Conservation (phyloP, 495 filamentous ascomycete genomes). For the Parachaetomium inaequale region DNA sequence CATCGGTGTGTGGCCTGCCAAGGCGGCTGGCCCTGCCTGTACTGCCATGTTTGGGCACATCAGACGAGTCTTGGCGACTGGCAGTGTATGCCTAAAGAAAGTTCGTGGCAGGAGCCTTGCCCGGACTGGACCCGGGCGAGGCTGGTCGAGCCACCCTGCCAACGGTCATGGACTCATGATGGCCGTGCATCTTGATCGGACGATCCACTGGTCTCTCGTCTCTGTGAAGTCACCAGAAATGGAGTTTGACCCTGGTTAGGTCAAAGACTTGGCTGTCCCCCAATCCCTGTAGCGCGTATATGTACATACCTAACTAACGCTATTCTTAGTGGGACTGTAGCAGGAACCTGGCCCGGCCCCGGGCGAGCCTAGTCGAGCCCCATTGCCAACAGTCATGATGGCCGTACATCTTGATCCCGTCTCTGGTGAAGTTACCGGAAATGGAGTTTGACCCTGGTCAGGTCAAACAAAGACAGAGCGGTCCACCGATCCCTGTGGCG, state of each 20-base stretch:
- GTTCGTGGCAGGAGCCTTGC: neutral
- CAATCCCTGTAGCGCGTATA: neutral
- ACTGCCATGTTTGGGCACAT: neutral
- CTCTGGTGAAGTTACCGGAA: no score
- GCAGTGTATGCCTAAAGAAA: neutral
- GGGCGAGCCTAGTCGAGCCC: no score
- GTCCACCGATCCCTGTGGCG: neutral
- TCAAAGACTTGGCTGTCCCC: neutral
- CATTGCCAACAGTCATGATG: no score
- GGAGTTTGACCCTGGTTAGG: neutral
- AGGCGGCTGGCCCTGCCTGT: neutral
- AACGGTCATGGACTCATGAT: neutral
- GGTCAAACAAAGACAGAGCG: neutral
- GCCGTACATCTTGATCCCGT: no score
- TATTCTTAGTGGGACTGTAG: neutral
- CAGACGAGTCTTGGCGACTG: neutral
- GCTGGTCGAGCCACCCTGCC: neutral
- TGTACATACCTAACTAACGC: no score
- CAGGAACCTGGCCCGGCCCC: no score
- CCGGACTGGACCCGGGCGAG: no score
- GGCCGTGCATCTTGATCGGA: no score
- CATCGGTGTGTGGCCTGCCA: neutral
- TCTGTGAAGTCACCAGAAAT: no score
- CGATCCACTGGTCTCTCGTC: no score
- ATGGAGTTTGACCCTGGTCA: neutral